These are phyloP conservation scores for Lachnellula cervina DNA, from an alignment of 2,329 filamentous ascomycete species.

Conservation along the genomic window DNA sequence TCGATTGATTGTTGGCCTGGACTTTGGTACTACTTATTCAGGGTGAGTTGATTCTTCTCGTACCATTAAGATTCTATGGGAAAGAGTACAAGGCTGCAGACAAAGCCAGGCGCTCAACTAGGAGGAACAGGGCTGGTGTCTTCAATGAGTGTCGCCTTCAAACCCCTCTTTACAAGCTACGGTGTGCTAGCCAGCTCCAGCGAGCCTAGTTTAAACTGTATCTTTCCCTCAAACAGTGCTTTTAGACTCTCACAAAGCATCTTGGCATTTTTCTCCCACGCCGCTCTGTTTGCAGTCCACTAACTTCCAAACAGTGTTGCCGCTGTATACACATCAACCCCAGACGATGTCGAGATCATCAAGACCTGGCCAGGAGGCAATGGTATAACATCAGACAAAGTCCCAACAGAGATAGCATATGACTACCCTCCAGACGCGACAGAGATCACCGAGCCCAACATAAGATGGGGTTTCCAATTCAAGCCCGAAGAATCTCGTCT, in stretches of 20 bases:
- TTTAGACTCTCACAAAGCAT: neutral
- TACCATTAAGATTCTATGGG: neutral
- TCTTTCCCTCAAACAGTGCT: neutral
- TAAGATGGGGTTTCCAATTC: slow-evolving; percentile 82
- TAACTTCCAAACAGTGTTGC: slow-evolving; percentile 49
- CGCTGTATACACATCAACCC: slow-evolving; percentile 68
- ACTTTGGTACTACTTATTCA: slow-evolving; percentile 82
- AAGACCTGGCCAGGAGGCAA: slow-evolving; percentile 82
- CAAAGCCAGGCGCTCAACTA: neutral
- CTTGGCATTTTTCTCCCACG: neutral
- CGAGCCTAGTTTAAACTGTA: neutral
- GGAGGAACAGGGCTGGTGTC: neutral
- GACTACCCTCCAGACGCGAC: slow-evolving; percentile 39
- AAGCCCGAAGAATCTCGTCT: slow-evolving; percentile 70
- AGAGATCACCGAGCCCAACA: slow-evolving; percentile 40
- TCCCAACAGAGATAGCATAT: slow-evolving; percentile 70
- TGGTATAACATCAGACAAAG: slow-evolving; percentile 83
- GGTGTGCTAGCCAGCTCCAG: neutral
- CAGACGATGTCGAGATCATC: slow-evolving; percentile 78
- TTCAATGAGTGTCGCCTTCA: neutral
- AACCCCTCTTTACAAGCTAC: neutral
- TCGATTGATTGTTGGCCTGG: slow-evolving; percentile 70
- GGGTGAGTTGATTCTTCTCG: slow-evolving; percentile 47
- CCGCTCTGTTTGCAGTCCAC: neutral
- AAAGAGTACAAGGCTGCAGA: neutral